Conservation (phyloP, 2,329 filamentous ascomycete species). For the Allantophomopsis cytisporea region DNA sequence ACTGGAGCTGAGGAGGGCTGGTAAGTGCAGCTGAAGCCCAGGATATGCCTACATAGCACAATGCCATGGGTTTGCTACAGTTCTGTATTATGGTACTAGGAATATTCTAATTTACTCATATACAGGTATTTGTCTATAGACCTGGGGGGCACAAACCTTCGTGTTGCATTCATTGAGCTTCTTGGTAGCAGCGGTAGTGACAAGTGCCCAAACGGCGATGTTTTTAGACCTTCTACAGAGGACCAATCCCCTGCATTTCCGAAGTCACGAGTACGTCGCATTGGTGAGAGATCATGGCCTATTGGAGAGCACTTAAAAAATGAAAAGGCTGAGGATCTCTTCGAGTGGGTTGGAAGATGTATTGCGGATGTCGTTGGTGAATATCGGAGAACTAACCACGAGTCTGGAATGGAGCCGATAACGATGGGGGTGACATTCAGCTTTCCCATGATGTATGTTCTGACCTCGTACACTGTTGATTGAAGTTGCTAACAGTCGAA, state of each 20-base stretch:
- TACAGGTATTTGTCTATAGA: slow-evolving; percentile 50
- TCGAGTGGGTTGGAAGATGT: slow-evolving; percentile 69
- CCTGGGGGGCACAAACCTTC: slow-evolving; percentile 55
- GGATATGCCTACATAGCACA: background rate
- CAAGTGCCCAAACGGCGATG: slow-evolving; percentile 4
- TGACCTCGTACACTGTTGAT: slow-evolving; percentile 1
- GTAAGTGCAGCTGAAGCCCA: slow-evolving; percentile 14
- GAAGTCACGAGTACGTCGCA: slow-evolving; percentile 24
- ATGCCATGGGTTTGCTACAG: too few species aligned
- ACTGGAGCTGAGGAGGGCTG: slow-evolving; percentile 32
- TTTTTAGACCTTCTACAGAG: background rate
- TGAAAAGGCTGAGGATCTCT: slow-evolving; percentile 62
- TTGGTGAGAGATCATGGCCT: slow-evolving; percentile 56
- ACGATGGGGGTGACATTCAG: slow-evolving; percentile 57
- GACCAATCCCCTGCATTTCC: background rate
- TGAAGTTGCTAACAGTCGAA: slow-evolving; percentile 5
- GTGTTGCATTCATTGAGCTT: slow-evolving; percentile 55
- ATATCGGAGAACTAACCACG: slow-evolving; percentile 29
- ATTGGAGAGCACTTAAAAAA: slow-evolving; percentile 62
- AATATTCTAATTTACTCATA: too few species aligned
- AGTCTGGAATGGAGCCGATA: slow-evolving; percentile 20
- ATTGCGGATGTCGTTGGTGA: slow-evolving; percentile 60
- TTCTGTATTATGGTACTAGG: too few species aligned
- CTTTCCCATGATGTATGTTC: slow-evolving; percentile 44
- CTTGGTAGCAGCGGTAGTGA: slow-evolving; percentile 19